Conservation (phyloP, 345 rosid genomes). For the Acer saccharum region DNA sequence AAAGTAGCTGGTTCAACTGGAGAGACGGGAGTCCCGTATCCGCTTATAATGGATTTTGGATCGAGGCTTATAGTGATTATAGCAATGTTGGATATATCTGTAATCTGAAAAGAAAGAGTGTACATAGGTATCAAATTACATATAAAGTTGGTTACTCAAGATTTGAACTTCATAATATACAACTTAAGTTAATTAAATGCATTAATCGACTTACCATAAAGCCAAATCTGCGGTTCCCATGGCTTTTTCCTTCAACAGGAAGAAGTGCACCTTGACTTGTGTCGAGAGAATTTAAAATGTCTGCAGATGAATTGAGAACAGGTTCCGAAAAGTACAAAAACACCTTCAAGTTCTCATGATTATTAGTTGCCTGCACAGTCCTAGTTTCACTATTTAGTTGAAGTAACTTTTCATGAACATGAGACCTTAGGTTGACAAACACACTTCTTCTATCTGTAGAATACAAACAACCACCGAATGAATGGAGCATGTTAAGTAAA, state of each 20-base stretch:
- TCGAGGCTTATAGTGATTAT: slow-evolving; percentile 57
- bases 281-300: slow-evolving; percentile 55
- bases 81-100: slow-evolving; percentile 52
- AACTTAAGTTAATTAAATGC: neutral
- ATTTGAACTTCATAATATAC: neutral
- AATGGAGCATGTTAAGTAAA: slow-evolving; percentile 12
- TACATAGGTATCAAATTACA: slow-evolving; percentile 5
- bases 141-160: neutral
- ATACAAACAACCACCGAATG: slow-evolving; percentile 22
- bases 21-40: slow-evolving; percentile 72
- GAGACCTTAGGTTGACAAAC: slow-evolving; percentile 61
- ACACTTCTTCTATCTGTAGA: slow-evolving; percentile 74
- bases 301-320: slow-evolving; percentile 66
- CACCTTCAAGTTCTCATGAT: slow-evolving; percentile 55
- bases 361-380: slow-evolving; percentile 81
- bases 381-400: slow-evolving; percentile 61
- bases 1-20: slow-evolving; percentile 77
- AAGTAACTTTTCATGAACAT: slow-evolving; percentile 70
- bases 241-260: slow-evolving; percentile 54
- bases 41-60: slow-evolving; percentile 57
- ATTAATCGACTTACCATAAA: slow-evolving; percentile 53
- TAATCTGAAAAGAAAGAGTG: slow-evolving; percentile 49
- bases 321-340: slow-evolving; percentile 80
- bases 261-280: slow-evolving; percentile 60
- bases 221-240: slow-evolving; percentile 73